Percentiles rank a stretch among this genome's conserved stretches.
Evolutionary conservation across 441 rosid genomes (phyloP).

Genomic region (Pelargonium myrrhifolium): DNA sequence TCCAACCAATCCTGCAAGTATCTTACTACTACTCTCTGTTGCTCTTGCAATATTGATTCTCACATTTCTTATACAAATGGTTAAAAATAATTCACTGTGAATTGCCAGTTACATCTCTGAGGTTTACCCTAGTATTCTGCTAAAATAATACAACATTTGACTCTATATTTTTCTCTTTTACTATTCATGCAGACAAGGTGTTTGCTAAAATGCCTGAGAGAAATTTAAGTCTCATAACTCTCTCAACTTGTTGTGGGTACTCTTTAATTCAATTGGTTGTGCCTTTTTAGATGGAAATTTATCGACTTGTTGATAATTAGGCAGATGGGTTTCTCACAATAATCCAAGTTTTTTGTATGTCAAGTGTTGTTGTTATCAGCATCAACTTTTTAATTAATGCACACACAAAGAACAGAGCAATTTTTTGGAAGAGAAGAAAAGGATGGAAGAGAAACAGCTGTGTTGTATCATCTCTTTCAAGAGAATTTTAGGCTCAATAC

Average conservation of each 20-base stretch:
- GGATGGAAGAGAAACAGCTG: not conserved
- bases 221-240: not conserved
- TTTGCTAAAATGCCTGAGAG: not conserved
- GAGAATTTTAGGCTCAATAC: not conserved
- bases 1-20: not conserved
- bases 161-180: not conserved
- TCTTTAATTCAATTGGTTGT: not conserved
- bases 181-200: not conserved
- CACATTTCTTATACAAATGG: not conserved
- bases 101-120: not conserved
- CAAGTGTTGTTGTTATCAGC: slow-evolving; percentile 3
- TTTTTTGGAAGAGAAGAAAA: not conserved
- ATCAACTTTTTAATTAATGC: not conserved
- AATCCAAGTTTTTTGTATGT: not conserved
- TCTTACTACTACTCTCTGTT: not conserved
- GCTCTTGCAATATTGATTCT: not conserved
- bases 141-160: not conserved
- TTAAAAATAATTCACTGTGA: slow-evolving; percentile 1
- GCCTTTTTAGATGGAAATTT: not conserved
- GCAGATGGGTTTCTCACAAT: not conserved
- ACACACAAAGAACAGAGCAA: not conserved
- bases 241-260: not conserved
- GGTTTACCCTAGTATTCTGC: not conserved
- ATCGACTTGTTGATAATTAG: not conserved
- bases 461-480: not conserved